phyloP scores from a whole-genome alignment of 371 early-diverging fungal species.

The Mortierella sp. region DNA sequence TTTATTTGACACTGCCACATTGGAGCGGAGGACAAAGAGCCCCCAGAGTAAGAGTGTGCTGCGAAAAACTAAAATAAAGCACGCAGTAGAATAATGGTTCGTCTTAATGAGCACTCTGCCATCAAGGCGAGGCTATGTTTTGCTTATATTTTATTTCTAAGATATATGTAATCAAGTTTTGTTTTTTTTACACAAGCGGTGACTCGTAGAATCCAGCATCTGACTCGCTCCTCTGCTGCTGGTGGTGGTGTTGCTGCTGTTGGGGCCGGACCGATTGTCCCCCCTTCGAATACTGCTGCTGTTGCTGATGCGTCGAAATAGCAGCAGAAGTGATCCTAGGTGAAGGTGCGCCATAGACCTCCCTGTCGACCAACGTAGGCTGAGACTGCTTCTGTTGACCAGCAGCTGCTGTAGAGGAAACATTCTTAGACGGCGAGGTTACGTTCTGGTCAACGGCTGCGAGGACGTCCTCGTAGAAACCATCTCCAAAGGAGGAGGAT shows the following conservation, averaged over 20 bases:
- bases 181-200: conserved; percentile 22
- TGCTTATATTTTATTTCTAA: too few relatives aligned
- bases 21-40: too few relatives aligned
- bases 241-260: conserved; percentile 13
- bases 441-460: conserved; percentile 37
- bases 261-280: conserved; percentile 4
- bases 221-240: conserved; percentile 10
- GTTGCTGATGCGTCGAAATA: not conserved
- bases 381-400: conserved; percentile 8
- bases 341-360: conserved; percentile 48
- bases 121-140: too few relatives aligned
- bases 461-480: conserved; percentile 47
- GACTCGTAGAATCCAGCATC: conserved; percentile 34
- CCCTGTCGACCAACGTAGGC: conserved; percentile 17
- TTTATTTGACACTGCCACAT: too few relatives aligned
- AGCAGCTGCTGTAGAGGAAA: conserved; percentile 7
- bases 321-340: conserved; percentile 37
- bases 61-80: too few relatives aligned
- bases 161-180: too few relatives aligned
- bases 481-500: conserved; percentile 23
- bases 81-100: too few relatives aligned
- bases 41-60: too few relatives aligned
- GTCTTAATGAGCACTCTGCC: too few relatives aligned
- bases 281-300: conserved; percentile 1
- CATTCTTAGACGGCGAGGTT: not conserved